These are phyloP conservation scores for Berkeleyomyces basicola DNA, from an alignment of 2,329 filamentous ascomycete genomes.

Conservation along the genomic window DNA sequence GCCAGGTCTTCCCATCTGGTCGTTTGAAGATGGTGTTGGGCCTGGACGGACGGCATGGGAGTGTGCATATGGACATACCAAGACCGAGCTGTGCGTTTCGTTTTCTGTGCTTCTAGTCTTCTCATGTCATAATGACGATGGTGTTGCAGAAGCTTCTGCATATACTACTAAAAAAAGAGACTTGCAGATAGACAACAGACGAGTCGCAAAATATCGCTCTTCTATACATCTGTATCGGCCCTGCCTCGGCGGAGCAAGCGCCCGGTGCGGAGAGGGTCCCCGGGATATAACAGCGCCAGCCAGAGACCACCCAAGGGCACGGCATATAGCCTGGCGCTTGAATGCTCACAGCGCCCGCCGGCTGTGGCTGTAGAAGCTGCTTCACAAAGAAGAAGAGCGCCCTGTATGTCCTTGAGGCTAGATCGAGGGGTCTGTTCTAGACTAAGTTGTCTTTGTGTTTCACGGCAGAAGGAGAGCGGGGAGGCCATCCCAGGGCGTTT, in stretches of 20 bases:
- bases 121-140: constrained; percentile 1
- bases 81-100: neutral
- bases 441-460: too few species aligned
- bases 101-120: neutral
- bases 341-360: neutral
- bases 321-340: neutral
- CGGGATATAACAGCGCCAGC: neutral
- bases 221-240: neutral
- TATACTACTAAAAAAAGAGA: neutral
- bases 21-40: neutral
- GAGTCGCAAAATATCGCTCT: neutral
- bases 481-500: neutral
- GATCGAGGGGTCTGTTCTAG: too few species aligned
- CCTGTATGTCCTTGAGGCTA: too few species aligned
- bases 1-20: neutral
- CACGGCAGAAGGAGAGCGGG: neutral
- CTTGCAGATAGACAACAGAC: neutral
- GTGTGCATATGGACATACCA: neutral
- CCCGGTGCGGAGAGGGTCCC: neutral
- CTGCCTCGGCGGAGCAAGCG: neutral
- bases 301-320: neutral
- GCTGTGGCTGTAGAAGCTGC: too few species aligned
- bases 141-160: neutral
- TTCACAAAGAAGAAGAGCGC: too few species aligned
- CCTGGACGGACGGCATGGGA: neutral